Percentiles rank a stretch among this genome's conserved stretches.
Conservation (phyloP, 441 rosid species). For the Populus hybrid region DNA sequence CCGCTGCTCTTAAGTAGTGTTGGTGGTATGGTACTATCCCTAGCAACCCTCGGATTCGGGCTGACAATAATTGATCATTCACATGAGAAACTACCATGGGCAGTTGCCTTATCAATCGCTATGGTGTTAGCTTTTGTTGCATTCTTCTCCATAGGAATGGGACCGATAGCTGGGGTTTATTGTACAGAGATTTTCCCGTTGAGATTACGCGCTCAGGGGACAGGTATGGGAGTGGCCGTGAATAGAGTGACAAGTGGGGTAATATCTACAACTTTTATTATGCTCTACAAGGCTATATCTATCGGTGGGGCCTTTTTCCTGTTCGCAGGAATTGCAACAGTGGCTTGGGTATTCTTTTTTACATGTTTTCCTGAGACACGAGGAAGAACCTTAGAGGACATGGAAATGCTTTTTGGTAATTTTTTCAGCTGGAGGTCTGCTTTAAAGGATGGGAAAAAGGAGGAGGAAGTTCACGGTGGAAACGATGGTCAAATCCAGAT, state of each 20-base stretch:
- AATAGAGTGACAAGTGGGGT: constrained; percentile 69
- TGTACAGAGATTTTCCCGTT: constrained; percentile 78
- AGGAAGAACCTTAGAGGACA: constrained; percentile 69
- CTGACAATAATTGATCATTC: constrained; percentile 50
- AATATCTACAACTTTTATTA: constrained; percentile 50
- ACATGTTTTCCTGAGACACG: constrained; percentile 65
- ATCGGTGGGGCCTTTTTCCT: constrained; percentile 75
- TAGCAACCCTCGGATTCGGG: constrained; percentile 36
- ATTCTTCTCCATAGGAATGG: constrained; percentile 71
- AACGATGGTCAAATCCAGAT: constrained; percentile 29
- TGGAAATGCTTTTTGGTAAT: constrained; percentile 54
- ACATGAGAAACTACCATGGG: constrained; percentile 46
- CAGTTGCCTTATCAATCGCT: constrained; percentile 45
- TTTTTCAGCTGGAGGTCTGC: constrained; percentile 35
- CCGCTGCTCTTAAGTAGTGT: constrained; percentile 61
- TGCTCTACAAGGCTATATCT: constrained; percentile 42
- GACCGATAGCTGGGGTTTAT: constrained; percentile 83
- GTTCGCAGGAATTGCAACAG: constrained; percentile 46
- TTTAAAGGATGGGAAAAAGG: constrained; percentile 14
- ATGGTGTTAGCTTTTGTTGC: constrained; percentile 61
- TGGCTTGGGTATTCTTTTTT: constrained; percentile 54
- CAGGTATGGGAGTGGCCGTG: constrained; percentile 54
- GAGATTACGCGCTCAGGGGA: constrained; percentile 75
- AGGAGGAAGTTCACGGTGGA: constrained; percentile 2
- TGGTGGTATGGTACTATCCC: constrained; percentile 54